Evolutionary conservation across 2,329 filamentous ascomycete species (phyloP).

Genomic region (Ascochyta viciae-villosae): DNA sequence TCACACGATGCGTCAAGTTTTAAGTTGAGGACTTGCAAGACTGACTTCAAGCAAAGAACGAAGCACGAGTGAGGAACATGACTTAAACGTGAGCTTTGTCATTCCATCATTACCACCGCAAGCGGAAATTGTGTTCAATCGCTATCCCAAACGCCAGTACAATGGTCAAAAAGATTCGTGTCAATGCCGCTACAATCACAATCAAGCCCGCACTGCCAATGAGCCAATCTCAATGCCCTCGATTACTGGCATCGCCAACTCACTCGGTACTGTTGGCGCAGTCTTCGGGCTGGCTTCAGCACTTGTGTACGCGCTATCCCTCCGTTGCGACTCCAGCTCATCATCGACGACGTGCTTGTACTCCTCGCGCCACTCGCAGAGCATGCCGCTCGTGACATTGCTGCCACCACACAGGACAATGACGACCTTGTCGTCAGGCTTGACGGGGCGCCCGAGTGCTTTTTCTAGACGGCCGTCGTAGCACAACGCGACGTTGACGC

Average conservation of each 20-base stretch:
- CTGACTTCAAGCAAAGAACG: no score
- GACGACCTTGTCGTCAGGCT: slow-evolving; percentile 74
- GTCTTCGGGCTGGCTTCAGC: slow-evolving; percentile 15
- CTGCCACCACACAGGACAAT: slow-evolving; percentile 80
- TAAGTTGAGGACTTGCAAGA: no score
- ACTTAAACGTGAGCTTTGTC: neutral
- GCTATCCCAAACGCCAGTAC: slow-evolving; percentile 11
- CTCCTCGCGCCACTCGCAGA: slow-evolving; percentile 57
- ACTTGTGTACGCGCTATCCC: slow-evolving; percentile 24
- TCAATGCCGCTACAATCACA: neutral
- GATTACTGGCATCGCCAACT: slow-evolving; percentile 10
- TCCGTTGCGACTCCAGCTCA: slow-evolving; percentile 28
- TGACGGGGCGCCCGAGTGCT: slow-evolving; percentile 66
- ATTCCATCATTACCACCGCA: neutral
- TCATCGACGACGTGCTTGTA: slow-evolving; percentile 36
- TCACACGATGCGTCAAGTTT: no score
- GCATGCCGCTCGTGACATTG: slow-evolving; percentile 59
- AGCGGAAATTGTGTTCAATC: neutral
- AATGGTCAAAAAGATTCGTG: neutral
- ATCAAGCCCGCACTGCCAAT: slow-evolving; percentile 6
- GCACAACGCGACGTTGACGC: slow-evolving; percentile 75
- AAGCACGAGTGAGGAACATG: no score
- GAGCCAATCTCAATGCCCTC: slow-evolving; percentile 12
- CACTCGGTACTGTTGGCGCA: slow-evolving; percentile 5
- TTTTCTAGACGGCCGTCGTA: slow-evolving; percentile 70